Conservation (phyloP, 495 filamentous ascomycete species). For the Platismatia glauca region DNA sequence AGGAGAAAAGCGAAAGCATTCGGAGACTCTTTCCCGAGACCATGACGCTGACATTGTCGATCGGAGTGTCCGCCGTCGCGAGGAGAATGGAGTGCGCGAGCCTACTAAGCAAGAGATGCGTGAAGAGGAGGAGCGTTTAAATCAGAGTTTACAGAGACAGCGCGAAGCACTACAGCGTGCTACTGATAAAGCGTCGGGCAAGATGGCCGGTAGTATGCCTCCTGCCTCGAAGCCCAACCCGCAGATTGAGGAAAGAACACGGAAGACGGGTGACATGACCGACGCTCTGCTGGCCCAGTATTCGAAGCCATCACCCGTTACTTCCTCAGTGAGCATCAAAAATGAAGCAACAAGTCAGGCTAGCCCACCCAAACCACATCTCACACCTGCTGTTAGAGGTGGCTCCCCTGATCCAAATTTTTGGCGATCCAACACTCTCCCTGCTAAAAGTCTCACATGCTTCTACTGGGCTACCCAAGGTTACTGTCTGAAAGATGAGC, state of each 20-base stretch:
- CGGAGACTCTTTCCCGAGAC: neutral
- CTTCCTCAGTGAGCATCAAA: neutral
- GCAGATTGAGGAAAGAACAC: neutral
- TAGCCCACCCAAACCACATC: neutral
- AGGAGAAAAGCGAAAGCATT: slow-evolving; percentile 6
- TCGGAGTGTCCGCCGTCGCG: neutral
- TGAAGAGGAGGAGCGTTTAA: neutral
- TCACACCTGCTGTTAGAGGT: slow-evolving; percentile 1
- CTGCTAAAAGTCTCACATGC: slow-evolving; percentile 3
- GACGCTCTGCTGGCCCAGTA: slow-evolving; percentile 2
- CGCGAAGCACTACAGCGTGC: neutral
- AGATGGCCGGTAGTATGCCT: neutral
- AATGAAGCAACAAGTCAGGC: neutral
- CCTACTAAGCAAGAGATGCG: neutral
- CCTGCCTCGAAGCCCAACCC: neutral
- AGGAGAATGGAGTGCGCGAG: slow-evolving; percentile 1
- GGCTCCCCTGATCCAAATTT: neutral
- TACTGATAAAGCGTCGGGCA: neutral
- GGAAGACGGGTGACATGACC: neutral
- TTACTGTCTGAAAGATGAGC: neutral
- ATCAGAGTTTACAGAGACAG: neutral
- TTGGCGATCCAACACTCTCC: neutral
- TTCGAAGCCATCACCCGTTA: neutral
- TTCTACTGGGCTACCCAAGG: slow-evolving; percentile 5
- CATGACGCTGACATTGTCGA: neutral